Percentiles rank a stretch among this genome's conserved stretches.
Conservation (phyloP, 371 early-diverging fungal species). For the Mucor sp. region DNA sequence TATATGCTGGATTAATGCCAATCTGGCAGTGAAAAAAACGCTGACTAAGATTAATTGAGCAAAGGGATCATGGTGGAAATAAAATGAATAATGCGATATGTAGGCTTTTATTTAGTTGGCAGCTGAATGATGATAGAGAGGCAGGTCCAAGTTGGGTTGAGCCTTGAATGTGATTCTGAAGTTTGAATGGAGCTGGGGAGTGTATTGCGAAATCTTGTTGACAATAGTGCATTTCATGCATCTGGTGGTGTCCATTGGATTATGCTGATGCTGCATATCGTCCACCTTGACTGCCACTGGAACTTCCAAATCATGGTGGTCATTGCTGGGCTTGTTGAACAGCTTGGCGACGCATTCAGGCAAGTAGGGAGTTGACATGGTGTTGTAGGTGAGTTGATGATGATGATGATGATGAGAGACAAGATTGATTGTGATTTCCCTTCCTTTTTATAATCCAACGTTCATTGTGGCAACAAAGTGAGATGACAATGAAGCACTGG, state of each 20-base stretch:
- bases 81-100: neutral
- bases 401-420: no score
- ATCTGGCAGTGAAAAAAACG: conserved; percentile 5
- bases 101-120: neutral
- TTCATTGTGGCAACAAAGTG: neutral
- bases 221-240: neutral
- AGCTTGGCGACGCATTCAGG: neutral
- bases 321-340: neutral
- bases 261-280: neutral
- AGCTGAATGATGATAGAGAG: neutral
- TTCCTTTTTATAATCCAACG: neutral
- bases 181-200: neutral
- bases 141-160: neutral
- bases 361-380: neutral
- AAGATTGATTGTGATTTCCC: neutral
- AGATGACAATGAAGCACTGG: neutral
- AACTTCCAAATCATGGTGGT: neutral
- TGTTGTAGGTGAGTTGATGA: neutral
- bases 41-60: neutral
- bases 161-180: neutral
- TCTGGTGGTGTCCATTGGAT: neutral
- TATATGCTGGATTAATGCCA: neutral
- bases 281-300: neutral
- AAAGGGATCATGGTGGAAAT: neutral
- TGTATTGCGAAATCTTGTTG: neutral